A percentile compares a stretch with the other conserved stretches of the same genome.
Conservation (phyloP, 345 rosid species). For the Stellera chamaejasme region DNA sequence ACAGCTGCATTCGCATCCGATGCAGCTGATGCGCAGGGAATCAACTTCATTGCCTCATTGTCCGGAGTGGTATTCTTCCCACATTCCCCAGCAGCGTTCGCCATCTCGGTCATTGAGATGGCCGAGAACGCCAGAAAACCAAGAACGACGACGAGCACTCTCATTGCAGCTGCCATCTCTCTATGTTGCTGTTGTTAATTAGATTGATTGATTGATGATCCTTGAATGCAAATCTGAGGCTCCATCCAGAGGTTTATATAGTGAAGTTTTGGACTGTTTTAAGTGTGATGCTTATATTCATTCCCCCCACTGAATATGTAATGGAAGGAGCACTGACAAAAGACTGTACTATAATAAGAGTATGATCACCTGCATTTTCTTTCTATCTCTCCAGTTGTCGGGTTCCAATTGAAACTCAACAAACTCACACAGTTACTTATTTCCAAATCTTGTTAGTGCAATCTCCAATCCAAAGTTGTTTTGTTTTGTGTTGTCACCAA, state of each 20-base stretch:
- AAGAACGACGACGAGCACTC: slow-evolving; percentile 16
- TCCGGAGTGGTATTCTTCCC: slow-evolving; percentile 30
- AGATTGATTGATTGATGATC: not conserved
- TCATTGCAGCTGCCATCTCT: slow-evolving; percentile 20
- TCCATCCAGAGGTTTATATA: slow-evolving; percentile 17
- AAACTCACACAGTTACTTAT: too few species aligned
- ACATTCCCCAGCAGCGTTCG: slow-evolving; percentile 32
- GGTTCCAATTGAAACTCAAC: too few species aligned
- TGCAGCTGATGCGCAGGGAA: slow-evolving; percentile 29
- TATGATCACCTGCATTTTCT: slow-evolving; percentile 14
- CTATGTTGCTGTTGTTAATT: not conserved
- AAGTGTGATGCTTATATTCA: too few species aligned
- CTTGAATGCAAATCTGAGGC: slow-evolving; percentile 7
- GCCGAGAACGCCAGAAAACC: slow-evolving; percentile 16
- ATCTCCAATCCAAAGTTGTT: too few species aligned
- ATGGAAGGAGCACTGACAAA: slow-evolving; percentile 26
- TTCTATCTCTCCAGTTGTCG: too few species aligned
- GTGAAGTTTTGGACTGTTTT: slow-evolving; percentile 6
- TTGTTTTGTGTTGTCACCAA: too few species aligned
- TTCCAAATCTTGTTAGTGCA: too few species aligned
- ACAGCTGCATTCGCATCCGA: slow-evolving; percentile 25
- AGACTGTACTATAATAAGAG: slow-evolving; percentile 8
- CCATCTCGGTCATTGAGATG: slow-evolving; percentile 7
- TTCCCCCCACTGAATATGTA: slow-evolving; percentile 15
- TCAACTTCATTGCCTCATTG: slow-evolving; percentile 28